A percentile compares a stretch with the other conserved stretches of the same genome.
Conservation (phyloP, 305 asterid genomes). For the Fraxinus velutina region DNA sequence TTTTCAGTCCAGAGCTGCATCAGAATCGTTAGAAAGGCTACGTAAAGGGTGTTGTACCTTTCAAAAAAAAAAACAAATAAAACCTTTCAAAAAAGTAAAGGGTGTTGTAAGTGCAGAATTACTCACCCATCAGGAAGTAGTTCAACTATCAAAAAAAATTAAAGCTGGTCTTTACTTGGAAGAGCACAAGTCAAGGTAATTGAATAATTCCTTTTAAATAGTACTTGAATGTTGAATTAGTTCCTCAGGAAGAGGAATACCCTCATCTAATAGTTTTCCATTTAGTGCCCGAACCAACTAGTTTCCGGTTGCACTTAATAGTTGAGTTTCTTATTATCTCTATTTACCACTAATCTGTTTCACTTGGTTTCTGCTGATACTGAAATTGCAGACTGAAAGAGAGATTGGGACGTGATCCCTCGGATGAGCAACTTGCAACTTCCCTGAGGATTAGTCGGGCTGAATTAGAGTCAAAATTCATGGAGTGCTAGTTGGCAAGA, state of each 20-base stretch:
- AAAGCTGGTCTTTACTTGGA: conserved; percentile 66
- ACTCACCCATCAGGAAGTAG: conserved; percentile 77
- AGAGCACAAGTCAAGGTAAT: conserved; percentile 66
- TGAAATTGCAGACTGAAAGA: conserved; percentile 55
- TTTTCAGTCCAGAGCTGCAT: conserved; percentile 50
- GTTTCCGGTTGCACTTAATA: neutral
- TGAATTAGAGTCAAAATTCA: conserved; percentile 49
- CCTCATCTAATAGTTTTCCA: neutral
- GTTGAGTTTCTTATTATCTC: neutral
- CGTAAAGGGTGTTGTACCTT: neutral
- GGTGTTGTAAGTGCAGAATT: conserved; percentile 58
- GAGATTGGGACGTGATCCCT: conserved; percentile 81
- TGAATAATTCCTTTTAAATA: neutral
- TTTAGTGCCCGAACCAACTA: neutral
- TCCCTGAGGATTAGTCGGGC: conserved; percentile 63
- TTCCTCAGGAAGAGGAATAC: neutral
- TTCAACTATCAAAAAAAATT: conserved; percentile 65
- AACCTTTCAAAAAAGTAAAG: conserved; percentile 26
- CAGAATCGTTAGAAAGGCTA: conserved; percentile 62
- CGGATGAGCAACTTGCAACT: conserved; percentile 82
- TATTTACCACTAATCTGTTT: neutral
- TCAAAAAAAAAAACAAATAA: no score
- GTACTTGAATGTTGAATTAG: neutral
- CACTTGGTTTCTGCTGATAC: neutral
- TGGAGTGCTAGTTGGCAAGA: conserved; percentile 77